Conservation (phyloP, 1,139 yeast species). For the Waltiozyma sp. region DNA sequence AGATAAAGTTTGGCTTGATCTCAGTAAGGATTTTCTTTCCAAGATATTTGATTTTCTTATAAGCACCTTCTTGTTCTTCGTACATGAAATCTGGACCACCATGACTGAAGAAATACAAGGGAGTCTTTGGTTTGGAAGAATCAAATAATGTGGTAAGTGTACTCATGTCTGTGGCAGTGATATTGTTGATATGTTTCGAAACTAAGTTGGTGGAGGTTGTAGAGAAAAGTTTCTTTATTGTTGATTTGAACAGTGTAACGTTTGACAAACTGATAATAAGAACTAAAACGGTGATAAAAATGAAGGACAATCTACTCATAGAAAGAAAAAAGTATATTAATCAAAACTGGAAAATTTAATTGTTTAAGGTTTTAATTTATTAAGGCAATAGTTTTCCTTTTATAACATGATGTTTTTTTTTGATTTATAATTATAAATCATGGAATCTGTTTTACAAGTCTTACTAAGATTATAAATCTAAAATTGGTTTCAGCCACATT, state of each 20-base stretch:
- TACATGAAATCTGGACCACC: constrained; percentile 74
- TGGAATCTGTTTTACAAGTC: too few species aligned
- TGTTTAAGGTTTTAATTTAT: too few species aligned
- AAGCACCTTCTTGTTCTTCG: constrained; percentile 44
- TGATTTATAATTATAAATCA: too few species aligned
- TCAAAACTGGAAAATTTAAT: too few species aligned
- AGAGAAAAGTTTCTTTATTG: neutral
- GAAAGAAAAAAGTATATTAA: too few species aligned
- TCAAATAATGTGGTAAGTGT: constrained; percentile 5
- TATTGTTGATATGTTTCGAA: neutral
- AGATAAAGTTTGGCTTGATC: constrained; percentile 51
- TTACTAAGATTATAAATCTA: too few species aligned
- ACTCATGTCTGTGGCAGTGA: neutral
- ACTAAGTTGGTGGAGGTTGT: neutral
- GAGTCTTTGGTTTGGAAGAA: constrained; percentile 21
- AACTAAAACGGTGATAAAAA: neutral
- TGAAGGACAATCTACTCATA: neutral
- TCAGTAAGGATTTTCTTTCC: constrained; percentile 39
- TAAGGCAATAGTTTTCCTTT: too few species aligned
- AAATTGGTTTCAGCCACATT: too few species aligned
- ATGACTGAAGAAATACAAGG: constrained; percentile 60
- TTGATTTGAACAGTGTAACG: neutral
- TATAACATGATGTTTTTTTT: too few species aligned
- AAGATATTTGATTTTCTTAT: constrained; percentile 33
- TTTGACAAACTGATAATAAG: neutral